These are phyloP conservation scores for Staphylotrichum tortipilum DNA, from an alignment of 495 filamentous ascomycete species.

Conservation along the genomic window DNA sequence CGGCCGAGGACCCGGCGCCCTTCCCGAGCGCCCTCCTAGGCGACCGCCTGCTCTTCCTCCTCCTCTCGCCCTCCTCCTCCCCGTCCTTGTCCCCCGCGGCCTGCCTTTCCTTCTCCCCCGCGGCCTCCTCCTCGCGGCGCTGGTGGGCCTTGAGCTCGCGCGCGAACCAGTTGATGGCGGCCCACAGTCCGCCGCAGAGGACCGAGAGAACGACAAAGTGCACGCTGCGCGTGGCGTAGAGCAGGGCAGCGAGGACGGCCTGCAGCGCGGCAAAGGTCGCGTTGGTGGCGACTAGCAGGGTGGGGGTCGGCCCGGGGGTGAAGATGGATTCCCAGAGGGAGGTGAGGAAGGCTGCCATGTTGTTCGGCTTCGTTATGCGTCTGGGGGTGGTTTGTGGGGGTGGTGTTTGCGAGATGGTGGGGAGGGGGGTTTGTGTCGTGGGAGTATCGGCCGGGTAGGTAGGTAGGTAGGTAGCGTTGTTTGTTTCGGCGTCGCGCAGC, in stretches of 20 bases:
- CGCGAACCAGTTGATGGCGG: conserved; percentile 94
- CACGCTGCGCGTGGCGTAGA: conserved; percentile 73
- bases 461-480: too few species aligned
- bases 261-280: conserved; percentile 79
- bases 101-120: conserved; percentile 40
- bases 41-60: conserved; percentile 26
- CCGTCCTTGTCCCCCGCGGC: not conserved
- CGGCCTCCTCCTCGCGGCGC: conserved; percentile 53
- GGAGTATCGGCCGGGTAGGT: too few species aligned
- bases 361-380: not conserved
- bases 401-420: not conserved
- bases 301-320: conserved; percentile 78
- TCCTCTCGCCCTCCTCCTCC: conserved; percentile 54
- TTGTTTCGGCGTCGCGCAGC: too few species aligned
- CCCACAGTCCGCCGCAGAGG: conserved; percentile 78
- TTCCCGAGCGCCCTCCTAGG: not conserved
- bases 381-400: not conserved
- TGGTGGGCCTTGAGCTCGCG: conserved; percentile 62
- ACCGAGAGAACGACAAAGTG: conserved; percentile 78
- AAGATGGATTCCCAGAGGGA: conserved; percentile 89
- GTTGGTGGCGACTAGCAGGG: conserved; percentile 85
- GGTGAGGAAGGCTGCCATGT: conserved; percentile 73
- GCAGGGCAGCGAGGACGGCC: conserved; percentile 61
- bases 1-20: conserved; percentile 17
- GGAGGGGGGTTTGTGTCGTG: not conserved